Base-by-base conservation (phyloP, 805 yeast species). In the Lipomyces kockii region DNA sequence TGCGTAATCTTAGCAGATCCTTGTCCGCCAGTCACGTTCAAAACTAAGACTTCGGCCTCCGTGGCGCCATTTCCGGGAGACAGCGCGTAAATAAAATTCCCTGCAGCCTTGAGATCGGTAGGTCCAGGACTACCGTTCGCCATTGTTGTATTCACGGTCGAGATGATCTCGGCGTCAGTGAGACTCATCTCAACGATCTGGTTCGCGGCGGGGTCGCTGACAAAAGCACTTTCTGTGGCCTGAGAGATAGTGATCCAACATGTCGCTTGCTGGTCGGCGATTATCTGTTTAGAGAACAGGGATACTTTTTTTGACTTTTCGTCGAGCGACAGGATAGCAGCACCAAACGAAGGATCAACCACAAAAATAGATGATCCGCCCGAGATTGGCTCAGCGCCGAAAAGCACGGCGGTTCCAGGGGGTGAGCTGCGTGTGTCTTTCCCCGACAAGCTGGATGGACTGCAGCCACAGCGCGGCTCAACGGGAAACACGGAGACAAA, bases 151-250 rank as follows among this genome's bases (percentile, higher is more conserved):
- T 51, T 51, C 0, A 51, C 29, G 32, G 55, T 8, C 55, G 55
- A 51, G 29, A 51, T 51, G 55, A 51, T 51, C 27, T 22, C 20
- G 55, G 55, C 55, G 29, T 51, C 29, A 22, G 55, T 20, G 55
- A 51, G 55, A 27, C 55, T 51, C 55, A 51, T 51, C 55, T 51
- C 55, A 27, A 51, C 29, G 55, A 51, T 51, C 7, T 22, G 55
- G 29, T 51, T 51, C 29, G 20, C 29, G 5, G 6, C 32, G 29
- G 55, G 55, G 29, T 51, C 55, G 14, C 17, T 51, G 27, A 51
- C 55, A 7, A 51, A 51, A 2, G 55, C 55, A 51, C 55, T 51
- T 20, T 27, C 7, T 8, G 55, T 51, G 17, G 29, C 55, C 2
- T 1, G 27, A 3, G 55, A 51, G 32, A 51, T 51, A 20, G 55